Conservation (phyloP, 2,329 filamentous ascomycete species). For the Apiospora malaysiana region DNA sequence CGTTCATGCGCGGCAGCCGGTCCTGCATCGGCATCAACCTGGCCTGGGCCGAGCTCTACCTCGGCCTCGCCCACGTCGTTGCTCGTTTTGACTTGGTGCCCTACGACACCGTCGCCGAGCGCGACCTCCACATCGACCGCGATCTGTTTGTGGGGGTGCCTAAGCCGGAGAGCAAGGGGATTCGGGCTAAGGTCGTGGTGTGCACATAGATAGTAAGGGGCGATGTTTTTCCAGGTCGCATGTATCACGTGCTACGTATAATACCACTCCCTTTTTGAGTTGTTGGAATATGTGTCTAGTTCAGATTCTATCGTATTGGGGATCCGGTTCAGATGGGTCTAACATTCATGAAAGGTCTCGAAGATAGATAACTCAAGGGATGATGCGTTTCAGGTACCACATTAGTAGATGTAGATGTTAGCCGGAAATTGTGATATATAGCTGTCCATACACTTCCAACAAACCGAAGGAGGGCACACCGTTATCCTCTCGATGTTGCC, state of each 20-base stretch:
- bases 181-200: not conserved
- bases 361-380: too few relatives aligned
- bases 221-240: too few relatives aligned
- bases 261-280: too few relatives aligned
- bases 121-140: not conserved
- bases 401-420: not conserved
- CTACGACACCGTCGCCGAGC: not conserved
- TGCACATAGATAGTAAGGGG: too few relatives aligned
- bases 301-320: too few relatives aligned
- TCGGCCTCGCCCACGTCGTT: not conserved
- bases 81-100: not conserved
- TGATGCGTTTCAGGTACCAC: not conserved
- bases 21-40: slow-evolving; percentile 11
- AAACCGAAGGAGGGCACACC: not conserved
- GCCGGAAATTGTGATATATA: not conserved
- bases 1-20: slow-evolving; percentile 16
- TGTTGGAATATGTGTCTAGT: too few relatives aligned
- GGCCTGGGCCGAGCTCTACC: slow-evolving; percentile 18
- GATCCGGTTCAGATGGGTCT: too few relatives aligned
- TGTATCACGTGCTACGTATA: too few relatives aligned
- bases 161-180: slow-evolving; percentile 2
- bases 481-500: not conserved
- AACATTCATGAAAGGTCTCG: too few relatives aligned
- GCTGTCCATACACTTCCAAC: not conserved
- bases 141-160: not conserved